Base-by-base conservation (phyloP, 75 land plant genomes). In the Cunninghamia lanceolata region DNA sequence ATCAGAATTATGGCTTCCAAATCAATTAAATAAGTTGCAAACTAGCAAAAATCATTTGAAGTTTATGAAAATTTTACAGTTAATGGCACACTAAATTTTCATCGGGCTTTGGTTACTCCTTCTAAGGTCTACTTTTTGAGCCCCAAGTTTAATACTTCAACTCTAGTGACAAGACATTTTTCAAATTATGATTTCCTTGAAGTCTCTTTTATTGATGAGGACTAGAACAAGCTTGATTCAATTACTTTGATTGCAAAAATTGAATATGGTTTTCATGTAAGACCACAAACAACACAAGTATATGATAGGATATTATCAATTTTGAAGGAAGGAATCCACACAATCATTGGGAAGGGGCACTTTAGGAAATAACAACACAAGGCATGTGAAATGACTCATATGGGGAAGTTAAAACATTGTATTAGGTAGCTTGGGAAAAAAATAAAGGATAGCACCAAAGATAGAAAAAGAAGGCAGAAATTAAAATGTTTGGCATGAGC, bases 181-280 rank as follows among this genome's bases (percentile, higher is more conserved):
- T 76, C 88, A 56, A 86, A 87, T 39, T 77, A 92, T 76, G 93
- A 93, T 85, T 97, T 97, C 85, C 76, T 97, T 42, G 90, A 94
- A 63, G 95, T 97, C 82, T 87, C 94, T 47, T 97, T 97, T 86
- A 93, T 96, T 79, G 99, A 97, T 85, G 99, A 94, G 88, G 94
- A 94, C 84, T 92, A 85, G 93, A 84, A 88, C 14, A 89, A 87
- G 85, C 87, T 98, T 42, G 82, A 87, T 47, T 86, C 94, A n/a
- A 85, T 78, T 40, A 88, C 82, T 34, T 59, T 96, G 36, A 83
- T 92, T 42, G 28, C 91, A 5, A 84, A 45, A 75, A 85, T 85
- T 46, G 86, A 50, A 28, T 85, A 50, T 46, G 90, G 91, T 9
- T 40, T 93, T 21, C 85, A 88, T 39, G 63, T 91, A 16, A 74